phyloP scores from a whole-genome alignment of 805 yeast genomes.

The Wickerhamomyces hampshirensis region DNA sequence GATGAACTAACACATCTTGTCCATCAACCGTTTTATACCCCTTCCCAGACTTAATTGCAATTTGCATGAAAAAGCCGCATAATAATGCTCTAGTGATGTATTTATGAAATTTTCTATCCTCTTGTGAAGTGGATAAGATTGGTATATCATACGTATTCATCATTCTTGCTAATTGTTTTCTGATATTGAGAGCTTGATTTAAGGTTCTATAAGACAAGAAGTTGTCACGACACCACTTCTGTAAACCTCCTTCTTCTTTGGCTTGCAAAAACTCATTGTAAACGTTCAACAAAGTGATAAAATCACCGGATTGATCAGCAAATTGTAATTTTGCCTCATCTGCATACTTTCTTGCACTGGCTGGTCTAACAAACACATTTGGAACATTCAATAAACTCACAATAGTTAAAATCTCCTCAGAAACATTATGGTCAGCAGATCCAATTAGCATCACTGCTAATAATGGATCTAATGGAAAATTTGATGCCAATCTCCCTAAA shows the following conservation, averaged over 20 bases:
- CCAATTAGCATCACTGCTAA: slow-evolving; percentile 89
- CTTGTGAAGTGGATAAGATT: slow-evolving; percentile 62
- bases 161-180: slow-evolving; percentile 74
- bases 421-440: slow-evolving; percentile 79
- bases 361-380: slow-evolving; percentile 90
- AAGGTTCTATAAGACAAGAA: slow-evolving; percentile 81
- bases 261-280: slow-evolving; percentile 77
- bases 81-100: slow-evolving; percentile 82
- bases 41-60: slow-evolving; percentile 86
- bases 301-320: slow-evolving; percentile 95
- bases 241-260: slow-evolving; percentile 60
- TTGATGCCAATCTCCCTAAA: slow-evolving; percentile 84
- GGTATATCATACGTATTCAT: slow-evolving; percentile 81
- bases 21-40: slow-evolving; percentile 93
- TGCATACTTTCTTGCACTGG: slow-evolving; percentile 79
- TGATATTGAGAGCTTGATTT: slow-evolving; percentile 79
- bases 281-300: slow-evolving; percentile 83
- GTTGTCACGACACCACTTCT: slow-evolving; percentile 89
- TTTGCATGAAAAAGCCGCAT: slow-evolving; percentile 98
- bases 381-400: slow-evolving; percentile 93
- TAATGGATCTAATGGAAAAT: slow-evolving; percentile 94
- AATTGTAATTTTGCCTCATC: slow-evolving; percentile 85
- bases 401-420: slow-evolving; percentile 82
- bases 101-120: slow-evolving; percentile 63
- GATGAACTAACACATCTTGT: slow-evolving; percentile 93